A percentile compares a stretch with the other conserved stretches of the same genome.
phyloP scores from a whole-genome alignment of 2,329 filamentous ascomycete genomes.

The Xylaria sp. region DNA sequence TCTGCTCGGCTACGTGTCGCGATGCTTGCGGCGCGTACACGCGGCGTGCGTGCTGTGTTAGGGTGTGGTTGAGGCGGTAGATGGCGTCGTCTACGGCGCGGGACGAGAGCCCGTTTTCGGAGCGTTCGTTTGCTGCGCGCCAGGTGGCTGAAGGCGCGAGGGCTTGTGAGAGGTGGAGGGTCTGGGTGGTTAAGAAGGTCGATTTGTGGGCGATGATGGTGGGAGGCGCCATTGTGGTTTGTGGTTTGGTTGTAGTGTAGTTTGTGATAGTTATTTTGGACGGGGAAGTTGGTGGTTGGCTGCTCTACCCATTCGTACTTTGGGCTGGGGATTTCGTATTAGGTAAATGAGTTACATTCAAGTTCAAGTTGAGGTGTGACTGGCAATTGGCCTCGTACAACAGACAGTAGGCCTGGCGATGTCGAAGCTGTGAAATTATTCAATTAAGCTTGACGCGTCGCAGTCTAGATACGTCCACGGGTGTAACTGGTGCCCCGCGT shows the following conservation, averaged over 20 bases:
- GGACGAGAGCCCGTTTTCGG: conserved; percentile 54
- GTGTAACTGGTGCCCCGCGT: not conserved
- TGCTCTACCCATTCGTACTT: not conserved
- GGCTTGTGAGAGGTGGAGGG: conserved; percentile 69
- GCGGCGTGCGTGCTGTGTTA: conserved; percentile 73
- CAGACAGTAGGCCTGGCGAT: not conserved
- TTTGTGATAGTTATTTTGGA: not conserved
- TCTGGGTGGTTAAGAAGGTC: conserved; percentile 71
- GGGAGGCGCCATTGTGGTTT: conserved; percentile 54
- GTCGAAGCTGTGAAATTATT: not conserved
- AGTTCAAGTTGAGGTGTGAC: not conserved
- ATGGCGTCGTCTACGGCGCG: conserved; percentile 67
- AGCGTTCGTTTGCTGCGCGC: conserved; percentile 59
- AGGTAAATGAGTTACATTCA: not conserved
- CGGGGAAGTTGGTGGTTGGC: not conserved
- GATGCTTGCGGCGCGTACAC: conserved; percentile 76
- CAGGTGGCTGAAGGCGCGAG: conserved; percentile 67
- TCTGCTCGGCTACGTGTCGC: conserved; percentile 77
- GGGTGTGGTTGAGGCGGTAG: conserved; percentile 67
- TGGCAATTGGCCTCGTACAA: not conserved
- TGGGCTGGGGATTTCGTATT: not conserved
- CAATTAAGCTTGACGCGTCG: not conserved
- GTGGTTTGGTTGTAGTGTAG: not conserved
- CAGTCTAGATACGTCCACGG: not conserved
- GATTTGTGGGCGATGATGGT: conserved; percentile 73